Base-by-base conservation (phyloP, 2,329 filamentous ascomycete genomes). In the Microdochium nivale region DNA sequence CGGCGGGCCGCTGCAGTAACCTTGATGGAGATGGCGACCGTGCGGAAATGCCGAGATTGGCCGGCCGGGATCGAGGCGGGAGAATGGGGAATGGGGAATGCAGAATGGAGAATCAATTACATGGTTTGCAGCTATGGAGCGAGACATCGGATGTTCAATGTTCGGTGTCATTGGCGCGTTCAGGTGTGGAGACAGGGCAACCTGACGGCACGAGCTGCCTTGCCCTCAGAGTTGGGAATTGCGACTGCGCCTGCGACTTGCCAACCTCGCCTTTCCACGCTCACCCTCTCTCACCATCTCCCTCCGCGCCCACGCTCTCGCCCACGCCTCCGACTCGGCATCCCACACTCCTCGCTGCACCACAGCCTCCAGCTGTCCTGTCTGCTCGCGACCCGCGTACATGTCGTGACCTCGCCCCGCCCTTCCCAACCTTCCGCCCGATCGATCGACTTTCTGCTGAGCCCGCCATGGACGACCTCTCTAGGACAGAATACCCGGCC, bases 401-500 rank as follows among this genome's bases (percentile, higher is more conserved):
- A 61, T 60, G 57, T 57, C 55, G 56, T 54, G 58, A 59, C 61
- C 65, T 56, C 58, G 50, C 56, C 57, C 58, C 56, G 60, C 57
- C 51, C 55, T 40, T 52, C 52, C 49, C 55, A 52, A 55, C 27
- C 52, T 55, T 37, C 33, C 16, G 11, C 33, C 33, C 33, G 7
- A 14, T 16, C 14, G 33, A 7, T 4, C 33, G 13, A 37, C 19
- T 19, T 40, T n/a, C 40, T 19, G 21, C 40, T 19, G 8, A 3
- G 21, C 50, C 58, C 60, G 53, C 63, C 63, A 89, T 89, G 83
- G 86, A 88, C 54, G 85, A 86, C 64, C 80, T 92, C 65, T 85
- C 88, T 67, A 83, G 90, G 72, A 79, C 87, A 70, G 92, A 96
- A 72, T 97, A 97, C 77, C 90, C 92, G 69, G 86, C 84, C 61